Evolutionary conservation across 176 grass and related monocot species (phyloP).

Genomic region (Ananas comosus): DNA sequence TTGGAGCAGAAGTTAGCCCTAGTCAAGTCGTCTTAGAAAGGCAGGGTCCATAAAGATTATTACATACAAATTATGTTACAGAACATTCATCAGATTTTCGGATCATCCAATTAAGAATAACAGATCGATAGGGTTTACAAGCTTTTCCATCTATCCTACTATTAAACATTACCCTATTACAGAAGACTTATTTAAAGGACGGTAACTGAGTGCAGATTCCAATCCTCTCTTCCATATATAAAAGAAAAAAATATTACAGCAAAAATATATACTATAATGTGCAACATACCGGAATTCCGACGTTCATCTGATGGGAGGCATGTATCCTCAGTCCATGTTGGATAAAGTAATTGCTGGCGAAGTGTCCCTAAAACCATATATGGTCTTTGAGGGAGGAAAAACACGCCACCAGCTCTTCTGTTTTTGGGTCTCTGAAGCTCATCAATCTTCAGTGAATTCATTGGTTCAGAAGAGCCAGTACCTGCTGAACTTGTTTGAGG

Average conservation of each 20-base stretch:
- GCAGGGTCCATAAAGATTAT: too few relatives aligned
- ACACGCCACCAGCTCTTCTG: slow-evolving; percentile 62
- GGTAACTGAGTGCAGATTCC: too few relatives aligned
- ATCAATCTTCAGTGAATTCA: slow-evolving; percentile 10
- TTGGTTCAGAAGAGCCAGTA: slow-evolving; percentile 31
- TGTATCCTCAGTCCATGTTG: slow-evolving; percentile 74
- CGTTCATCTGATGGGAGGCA: slow-evolving; percentile 28
- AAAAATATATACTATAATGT: slow-evolving; percentile 10
- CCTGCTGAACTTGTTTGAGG: slow-evolving; percentile 29
- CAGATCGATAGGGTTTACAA: too few relatives aligned
- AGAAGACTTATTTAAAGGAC: too few relatives aligned
- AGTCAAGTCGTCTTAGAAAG: too few relatives aligned
- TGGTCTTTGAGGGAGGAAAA: slow-evolving; percentile 92
- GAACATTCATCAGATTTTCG: too few relatives aligned
- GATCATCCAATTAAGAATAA: too few relatives aligned
- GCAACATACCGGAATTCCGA: slow-evolving; percentile 38
- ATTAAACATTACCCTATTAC: too few relatives aligned
- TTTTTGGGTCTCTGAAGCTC: slow-evolving; percentile 51
- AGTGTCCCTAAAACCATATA: slow-evolving; percentile 98
- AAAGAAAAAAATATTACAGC: background rate
- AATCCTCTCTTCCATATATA: background rate
- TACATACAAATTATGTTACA: too few relatives aligned
- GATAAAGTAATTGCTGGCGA: slow-evolving; percentile 86
- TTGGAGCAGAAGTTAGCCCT: too few relatives aligned
- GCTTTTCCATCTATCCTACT: too few relatives aligned